A percentile compares a stretch with the other conserved stretches of the same genome.
phyloP scores from a whole-genome alignment of 2,329 filamentous ascomycete species.

The Pestalotiopsis sp. region DNA sequence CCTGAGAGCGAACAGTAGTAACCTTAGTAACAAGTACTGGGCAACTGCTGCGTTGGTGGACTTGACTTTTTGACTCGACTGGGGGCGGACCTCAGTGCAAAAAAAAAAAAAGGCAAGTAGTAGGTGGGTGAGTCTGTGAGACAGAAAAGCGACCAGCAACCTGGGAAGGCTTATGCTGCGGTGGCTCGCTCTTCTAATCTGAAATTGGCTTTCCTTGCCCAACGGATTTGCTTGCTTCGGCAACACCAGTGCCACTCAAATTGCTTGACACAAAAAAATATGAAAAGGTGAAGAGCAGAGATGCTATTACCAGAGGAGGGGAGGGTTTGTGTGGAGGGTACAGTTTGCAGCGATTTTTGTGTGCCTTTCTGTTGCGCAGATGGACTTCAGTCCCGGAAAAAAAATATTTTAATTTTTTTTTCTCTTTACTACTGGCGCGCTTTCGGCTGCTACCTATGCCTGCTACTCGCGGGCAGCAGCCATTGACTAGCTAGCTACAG shows the following conservation, averaged over 20 bases:
- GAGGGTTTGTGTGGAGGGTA: conserved; percentile 12
- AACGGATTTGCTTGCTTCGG: conserved; percentile 1
- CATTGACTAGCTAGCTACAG: conserved; percentile 4
- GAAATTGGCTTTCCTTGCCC: not conserved
- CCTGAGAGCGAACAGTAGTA: conserved; percentile 2
- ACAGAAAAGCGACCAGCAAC: not conserved
- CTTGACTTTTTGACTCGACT: not conserved
- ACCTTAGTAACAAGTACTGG: not conserved
- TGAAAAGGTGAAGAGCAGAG: not conserved
- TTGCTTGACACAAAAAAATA: conserved; percentile 12
- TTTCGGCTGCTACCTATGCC: not conserved
- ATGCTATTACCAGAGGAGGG: conserved; percentile 9
- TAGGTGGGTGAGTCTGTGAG: not conserved
- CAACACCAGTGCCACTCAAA: conserved; percentile 5
- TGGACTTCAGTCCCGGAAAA: conserved; percentile 2
- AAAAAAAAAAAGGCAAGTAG: not conserved
- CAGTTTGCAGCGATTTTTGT: conserved; percentile 8
- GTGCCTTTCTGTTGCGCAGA: conserved; percentile 4
- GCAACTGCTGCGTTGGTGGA: not conserved
- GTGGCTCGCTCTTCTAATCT: not conserved
- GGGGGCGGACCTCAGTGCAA: not conserved
- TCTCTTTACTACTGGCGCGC: conserved; percentile 4
- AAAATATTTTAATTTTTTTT: conserved; percentile 14
- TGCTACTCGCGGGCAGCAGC: not conserved
- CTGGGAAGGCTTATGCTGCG: not conserved